Evolutionary conservation across 2,329 filamentous ascomycete species (phyloP), one percentile per base, ranked within the genome.

Genomic region (Ophioceras dolichostomum): DNA sequence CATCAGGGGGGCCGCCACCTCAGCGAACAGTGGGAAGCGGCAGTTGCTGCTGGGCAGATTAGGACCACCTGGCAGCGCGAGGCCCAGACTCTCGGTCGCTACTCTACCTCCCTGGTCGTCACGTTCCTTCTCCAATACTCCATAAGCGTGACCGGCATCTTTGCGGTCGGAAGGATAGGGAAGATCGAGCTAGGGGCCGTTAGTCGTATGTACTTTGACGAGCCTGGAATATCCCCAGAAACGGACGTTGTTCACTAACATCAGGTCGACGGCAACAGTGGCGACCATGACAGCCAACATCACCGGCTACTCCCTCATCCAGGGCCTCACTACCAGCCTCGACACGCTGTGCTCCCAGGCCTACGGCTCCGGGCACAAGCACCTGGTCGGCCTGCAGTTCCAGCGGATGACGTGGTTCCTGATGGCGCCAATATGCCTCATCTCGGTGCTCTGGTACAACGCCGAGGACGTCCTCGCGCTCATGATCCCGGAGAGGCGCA

Each of bases 321-420:
- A 87, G 52, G 83, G 87, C n/a, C 68, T 96, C 12, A 81, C 87
- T 1, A 96, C 89, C 4, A 85, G 81, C 45, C 67, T 96, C 27
- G 89, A 96, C 58, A 96, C 89, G 0, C 75, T 96, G 3, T 95
- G 89, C 56, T 76, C 89, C 0, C 89, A 96, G 58, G 89, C 91
- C 1, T 96, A 93, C 53, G 89, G 91, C 3, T 93, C 84, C 1
- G 89, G 89, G 0, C 83, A 82, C 54, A 93, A 83, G 53, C 83
- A 88, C 47, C 73, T 96, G 5, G 89, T 96, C 10, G 89, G 84
- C 2, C 58, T 91, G 39, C 83, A 91, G 50, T 65, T 87, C 44
- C 83, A 91, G 57, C 68, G 83, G 34, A 89, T 89, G 83, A 64
- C 80, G 1, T 83, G 70, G 51, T 89, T 93, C 51, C 65, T 89